Evolutionary conservation across 352 stramenopile genomes (phyloP).

Genomic region (Globisporangium parvum): DNA sequence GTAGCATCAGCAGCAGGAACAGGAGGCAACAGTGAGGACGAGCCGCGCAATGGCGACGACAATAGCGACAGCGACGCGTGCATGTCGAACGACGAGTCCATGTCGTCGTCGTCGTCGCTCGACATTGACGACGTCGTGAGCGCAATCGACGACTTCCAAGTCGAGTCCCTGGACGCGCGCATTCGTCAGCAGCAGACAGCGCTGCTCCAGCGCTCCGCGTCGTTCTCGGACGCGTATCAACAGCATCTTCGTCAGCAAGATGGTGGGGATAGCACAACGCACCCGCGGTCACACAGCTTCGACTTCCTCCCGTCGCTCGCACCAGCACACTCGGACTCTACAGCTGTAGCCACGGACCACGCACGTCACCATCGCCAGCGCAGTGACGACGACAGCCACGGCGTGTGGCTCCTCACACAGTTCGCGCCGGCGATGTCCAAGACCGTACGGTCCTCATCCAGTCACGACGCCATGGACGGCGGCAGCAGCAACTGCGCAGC

Average conservation of each 20-base stretch:
- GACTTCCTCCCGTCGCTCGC: too few species aligned
- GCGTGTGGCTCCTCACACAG: conserved; percentile 43
- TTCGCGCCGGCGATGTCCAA: conserved; percentile 55
- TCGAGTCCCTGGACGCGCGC: conserved; percentile 7
- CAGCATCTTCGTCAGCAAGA: too few species aligned
- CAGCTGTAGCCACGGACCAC: too few species aligned
- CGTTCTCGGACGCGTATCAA: too few species aligned
- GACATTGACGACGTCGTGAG: conserved; percentile 21
- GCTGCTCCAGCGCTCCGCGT: too few species aligned
- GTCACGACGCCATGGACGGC: conserved; percentile 21
- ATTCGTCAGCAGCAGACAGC: background rate
- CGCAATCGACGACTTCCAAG: too few species aligned
- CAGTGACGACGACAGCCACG: background rate
- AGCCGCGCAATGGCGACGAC: background rate
- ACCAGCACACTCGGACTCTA: too few species aligned
- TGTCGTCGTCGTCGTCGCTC: conserved; percentile 42
- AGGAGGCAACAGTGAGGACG: too few species aligned
- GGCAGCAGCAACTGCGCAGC: conserved; percentile 7
- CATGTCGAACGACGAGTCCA: conserved; percentile 63
- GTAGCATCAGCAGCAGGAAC: conserved; percentile 5
- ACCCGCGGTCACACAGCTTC: too few species aligned
- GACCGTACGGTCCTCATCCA: conserved; percentile 13
- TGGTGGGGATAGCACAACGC: too few species aligned
- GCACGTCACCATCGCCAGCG: too few species aligned
- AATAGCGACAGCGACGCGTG: conserved; percentile 27